Evolutionary conservation across 1,284 basidiomycete genomes (phyloP), one percentile per base, ranked within the genome.

Genomic region (Caloboletus firmus): DNA sequence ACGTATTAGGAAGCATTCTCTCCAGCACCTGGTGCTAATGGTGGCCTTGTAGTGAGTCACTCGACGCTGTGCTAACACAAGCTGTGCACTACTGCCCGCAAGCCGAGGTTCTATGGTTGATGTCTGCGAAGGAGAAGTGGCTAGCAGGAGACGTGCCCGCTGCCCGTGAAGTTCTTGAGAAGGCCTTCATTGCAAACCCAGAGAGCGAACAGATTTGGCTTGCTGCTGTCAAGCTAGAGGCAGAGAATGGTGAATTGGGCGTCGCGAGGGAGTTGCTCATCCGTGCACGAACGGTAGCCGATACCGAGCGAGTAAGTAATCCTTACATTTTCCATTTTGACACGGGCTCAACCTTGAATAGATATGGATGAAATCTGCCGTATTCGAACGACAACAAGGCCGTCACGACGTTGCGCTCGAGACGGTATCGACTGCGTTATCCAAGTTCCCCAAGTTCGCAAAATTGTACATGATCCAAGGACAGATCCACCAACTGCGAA

Each of bases 341-440:
- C 30, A 7, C 0, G 1, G 8, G 22, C 20, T 52, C 24, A 52
- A 22, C 20, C 1, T 41, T 31, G 11, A 18, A 5, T 15, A 95
- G 93, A 95, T 97, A 52, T 99, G 96, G 96, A 93, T 98, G 91
- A 99, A 99, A 72, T 94, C 91, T 6, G 95, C 91, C 1, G 90
- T 94, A 1, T 94, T 99, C 61, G 95, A 98, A 68, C 83, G 95
- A 4, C 90, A 96, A 66, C 89, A 95, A 68, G 89, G 89, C 1
- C 81, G 87, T 56, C 74, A 83, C 6, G 79, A 83, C n/a, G 79
- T 79, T 5, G 93, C 95, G 0, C 78, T 98, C 8, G 76, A 83
- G 58, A 89, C 89, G 0, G 79, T 94, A 13, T 78, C 83, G n/a
- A 75, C 82, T 17, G 95, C 91, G 0, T 77, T 96, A 34, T 71